phyloP scores from a whole-genome alignment of 352 stramenopile genomes.

The Globisporangium middletonii region DNA sequence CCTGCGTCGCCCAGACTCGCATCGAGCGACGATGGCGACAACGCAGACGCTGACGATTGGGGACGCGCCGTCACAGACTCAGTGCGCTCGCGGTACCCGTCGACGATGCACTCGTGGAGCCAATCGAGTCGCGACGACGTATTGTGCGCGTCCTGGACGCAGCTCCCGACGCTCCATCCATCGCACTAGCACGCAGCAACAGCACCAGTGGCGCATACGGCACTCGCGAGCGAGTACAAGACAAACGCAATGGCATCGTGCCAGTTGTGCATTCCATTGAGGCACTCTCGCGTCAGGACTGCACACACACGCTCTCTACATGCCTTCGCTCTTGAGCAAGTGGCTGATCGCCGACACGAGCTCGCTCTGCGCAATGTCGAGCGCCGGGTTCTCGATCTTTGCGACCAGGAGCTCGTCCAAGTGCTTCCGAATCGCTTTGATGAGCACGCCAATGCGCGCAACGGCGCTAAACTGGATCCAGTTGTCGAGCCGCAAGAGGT shows the following conservation, averaged over 20 bases:
- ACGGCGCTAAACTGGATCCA: slow-evolving; percentile 95
- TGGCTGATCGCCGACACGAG: slow-evolving; percentile 76
- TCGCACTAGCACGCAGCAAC: background rate
- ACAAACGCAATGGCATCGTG: too few species aligned
- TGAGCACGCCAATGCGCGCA: slow-evolving; percentile 92
- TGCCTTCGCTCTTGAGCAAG: slow-evolving; percentile 77
- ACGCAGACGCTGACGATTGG: background rate
- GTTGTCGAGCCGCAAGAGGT: slow-evolving; percentile 72
- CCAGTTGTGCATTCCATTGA: too few species aligned
- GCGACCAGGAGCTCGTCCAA: slow-evolving; percentile 91
- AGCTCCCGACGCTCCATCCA: slow-evolving; percentile 4
- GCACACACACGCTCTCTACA: slow-evolving; percentile 24
- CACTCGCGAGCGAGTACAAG: too few species aligned
- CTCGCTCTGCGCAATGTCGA: slow-evolving; percentile 88
- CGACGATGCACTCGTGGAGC: slow-evolving; percentile 12
- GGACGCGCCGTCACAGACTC: background rate
- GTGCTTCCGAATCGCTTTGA: slow-evolving; percentile 92
- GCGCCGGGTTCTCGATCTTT: slow-evolving; percentile 91
- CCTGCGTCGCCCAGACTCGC: too few species aligned
- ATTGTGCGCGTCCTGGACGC: slow-evolving; percentile 11
- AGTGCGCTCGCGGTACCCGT: slow-evolving; percentile 9
- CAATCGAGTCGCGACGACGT: slow-evolving; percentile 8
- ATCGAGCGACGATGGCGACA: background rate
- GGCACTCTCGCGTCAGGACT: too few species aligned
- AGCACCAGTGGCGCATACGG: too few species aligned